Base-by-base conservation (phyloP, 169 alveolate species). In the Plasmodium fragile region DNA sequence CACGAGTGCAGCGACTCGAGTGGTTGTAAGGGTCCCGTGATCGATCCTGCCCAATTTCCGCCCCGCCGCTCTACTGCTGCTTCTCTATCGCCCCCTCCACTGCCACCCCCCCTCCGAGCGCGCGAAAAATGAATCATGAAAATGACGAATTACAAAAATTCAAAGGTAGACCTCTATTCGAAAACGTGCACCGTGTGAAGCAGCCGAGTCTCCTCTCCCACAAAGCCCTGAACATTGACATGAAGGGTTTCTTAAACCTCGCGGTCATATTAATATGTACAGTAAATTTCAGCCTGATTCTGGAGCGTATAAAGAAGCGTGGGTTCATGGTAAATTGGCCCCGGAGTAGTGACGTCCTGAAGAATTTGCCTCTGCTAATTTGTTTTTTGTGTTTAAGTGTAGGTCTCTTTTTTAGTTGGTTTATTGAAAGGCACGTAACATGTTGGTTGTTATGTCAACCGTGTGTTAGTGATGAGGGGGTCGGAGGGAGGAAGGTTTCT, bases 241-340 rank as follows among this genome's bases (percentile, higher is more conserved):
- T 97, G 39, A 94, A 96, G 80, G 99, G 99, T 2, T 98, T 98
- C 81, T 89, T 97, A 55, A 98, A 98, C 92, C 95, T 98, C 39
- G 97, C 96, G 25, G 95, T 96, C 34, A 96, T 98, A 36, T 92
- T 98, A 45, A 96, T 98, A 30, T 96, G 96, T 36, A 97, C 97
- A 36, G 96, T 97, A 45, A 97, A 98, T 93, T 97, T 98, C 92
- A 93, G 98, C 43, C 87, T 98, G 55, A 97, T 98, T 10, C 75
- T 98, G 30, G 98, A 97, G 78, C 98, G 98, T 82, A 92, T 98
- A 41, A 93, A 97, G 83, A 97, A 96, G 81, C 98, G 98, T 77
- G 99, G 99, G 69, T 80, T 95, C 45, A 70, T 94, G 70, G 73
- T 97, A 94, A 90, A 89, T 32, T 28, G 97, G 39, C 97, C 97